Percentiles rank a stretch among this genome's conserved stretches.
These are phyloP conservation scores for Chionographis japonica DNA, from an alignment of 106 monocot genomes.

Conservation along the genomic window DNA sequence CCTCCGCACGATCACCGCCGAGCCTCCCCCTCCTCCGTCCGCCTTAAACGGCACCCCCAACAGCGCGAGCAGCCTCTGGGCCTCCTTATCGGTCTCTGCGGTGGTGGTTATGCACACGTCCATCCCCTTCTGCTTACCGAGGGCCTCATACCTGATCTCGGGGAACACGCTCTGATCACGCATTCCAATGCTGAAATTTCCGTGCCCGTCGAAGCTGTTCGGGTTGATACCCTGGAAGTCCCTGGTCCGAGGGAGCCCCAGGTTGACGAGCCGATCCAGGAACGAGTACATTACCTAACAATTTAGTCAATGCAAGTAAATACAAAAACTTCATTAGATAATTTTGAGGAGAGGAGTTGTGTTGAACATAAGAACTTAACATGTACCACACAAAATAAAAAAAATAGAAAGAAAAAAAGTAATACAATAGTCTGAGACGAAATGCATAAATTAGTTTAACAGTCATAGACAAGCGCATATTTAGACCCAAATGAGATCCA, in stretches of 20 bases:
- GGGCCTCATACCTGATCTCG: slow-evolving; percentile 78
- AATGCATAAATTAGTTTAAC: no score
- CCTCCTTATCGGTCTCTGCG: slow-evolving; percentile 77
- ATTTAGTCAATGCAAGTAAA: background rate
- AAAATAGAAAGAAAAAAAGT: no score
- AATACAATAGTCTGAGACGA: no score
- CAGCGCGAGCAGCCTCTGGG: slow-evolving; percentile 63
- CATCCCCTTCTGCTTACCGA: slow-evolving; percentile 84
- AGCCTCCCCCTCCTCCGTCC: slow-evolving; percentile 36
- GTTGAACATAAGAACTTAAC: no score
- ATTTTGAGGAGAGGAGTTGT: no score
- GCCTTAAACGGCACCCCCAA: slow-evolving; percentile 86
- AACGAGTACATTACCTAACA: slow-evolving; percentile 81
- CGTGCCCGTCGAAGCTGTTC: slow-evolving; percentile 87
- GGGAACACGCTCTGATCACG: slow-evolving; percentile 90
- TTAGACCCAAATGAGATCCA: no score
- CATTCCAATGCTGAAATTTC: slow-evolving; percentile 88
- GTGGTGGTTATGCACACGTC: slow-evolving; percentile 86
- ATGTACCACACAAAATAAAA: no score
- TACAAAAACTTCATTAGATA: no score
- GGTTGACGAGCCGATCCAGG: slow-evolving; percentile 84
- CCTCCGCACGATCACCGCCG: slow-evolving; percentile 27
- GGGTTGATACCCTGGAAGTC: slow-evolving; percentile 93
- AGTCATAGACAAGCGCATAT: no score
- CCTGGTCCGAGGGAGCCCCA: slow-evolving; percentile 73